Evolutionary conservation across 495 filamentous ascomycete genomes (phyloP), one percentile per base, ranked within the genome.

Genomic region (Daldinia vernicosa): DNA sequence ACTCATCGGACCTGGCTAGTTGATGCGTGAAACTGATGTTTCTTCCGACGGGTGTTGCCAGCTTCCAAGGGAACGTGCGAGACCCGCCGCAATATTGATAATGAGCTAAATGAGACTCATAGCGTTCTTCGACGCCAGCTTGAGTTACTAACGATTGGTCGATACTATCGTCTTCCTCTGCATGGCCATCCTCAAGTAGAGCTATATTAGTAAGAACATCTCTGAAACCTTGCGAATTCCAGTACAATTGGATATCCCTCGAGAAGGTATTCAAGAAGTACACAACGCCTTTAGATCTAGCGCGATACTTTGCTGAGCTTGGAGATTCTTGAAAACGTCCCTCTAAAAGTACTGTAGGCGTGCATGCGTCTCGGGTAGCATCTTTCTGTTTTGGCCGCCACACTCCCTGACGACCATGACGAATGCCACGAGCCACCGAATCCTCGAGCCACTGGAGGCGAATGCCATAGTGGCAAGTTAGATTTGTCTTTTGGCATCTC

Each of bases 361-460:
- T 47, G 19, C 19, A 47, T 47, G 19, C 9, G 19, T 47, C 43
- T 47, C 43, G 43, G 43, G 19, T 47, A 5, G 15, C 17, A 30
- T 39, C 33, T 26, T 39, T 59, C 3, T 43, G 33, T 14, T 59
- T 59, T 33, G 37, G 56, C n/a, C 56, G 37, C 56, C 56, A 59
- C 8, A 30, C 56, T 28, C 56, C 56, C 35, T 59, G 19, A 22
- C 56, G 56, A 14, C 56, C 56, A 17, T 59, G 56, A 37, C 56
- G 56, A 37, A 59, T 59, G 9, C 56, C 56, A 59, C 56, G 56
- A 45, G 56, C 56, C 26, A 59, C 37, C 1, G 56, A 59, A 33
- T 59, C 56, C 12, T 59, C 56, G 15, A 45, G 27, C 56, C 56
- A 59, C 26, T 59, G 56, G 12, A 59, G 56, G 37, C 56, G 56